Evolutionary conservation across 768 basidiomycete species (phyloP).

Genomic region (Rhodosporidiobolus sp.): DNA sequence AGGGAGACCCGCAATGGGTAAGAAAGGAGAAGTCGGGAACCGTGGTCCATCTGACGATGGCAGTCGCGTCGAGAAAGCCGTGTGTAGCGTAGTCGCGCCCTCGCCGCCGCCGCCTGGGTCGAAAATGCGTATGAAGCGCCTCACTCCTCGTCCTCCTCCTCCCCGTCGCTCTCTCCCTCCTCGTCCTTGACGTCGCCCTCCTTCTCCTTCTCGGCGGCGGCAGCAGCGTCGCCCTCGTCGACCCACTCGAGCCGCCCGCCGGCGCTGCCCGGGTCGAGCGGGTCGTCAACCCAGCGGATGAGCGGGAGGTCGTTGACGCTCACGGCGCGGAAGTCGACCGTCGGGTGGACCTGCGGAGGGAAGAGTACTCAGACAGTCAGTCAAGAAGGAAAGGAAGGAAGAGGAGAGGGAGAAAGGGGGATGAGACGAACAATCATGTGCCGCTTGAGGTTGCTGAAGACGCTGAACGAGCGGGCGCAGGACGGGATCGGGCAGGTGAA

Average conservation of each 20-base stretch:
- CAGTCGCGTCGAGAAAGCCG: too few species aligned
- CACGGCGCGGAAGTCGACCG: slow-evolving; percentile 30
- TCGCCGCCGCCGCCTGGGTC: too few species aligned
- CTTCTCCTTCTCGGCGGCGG: neutral
- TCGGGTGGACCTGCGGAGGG: slow-evolving; percentile 14
- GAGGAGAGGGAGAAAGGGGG: neutral
- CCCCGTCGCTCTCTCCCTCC: too few species aligned
- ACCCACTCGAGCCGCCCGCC: slow-evolving; percentile 37
- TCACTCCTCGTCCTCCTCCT: too few species aligned
- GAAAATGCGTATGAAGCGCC: too few species aligned
- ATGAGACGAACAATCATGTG: slow-evolving; percentile 19
- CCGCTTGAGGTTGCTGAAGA: slow-evolving; percentile 28
- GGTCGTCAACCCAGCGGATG: slow-evolving; percentile 28
- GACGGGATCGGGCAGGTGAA: slow-evolving; percentile 26
- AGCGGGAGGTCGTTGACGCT: slow-evolving; percentile 33
- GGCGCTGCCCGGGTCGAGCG: slow-evolving; percentile 12
- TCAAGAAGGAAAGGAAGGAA: neutral
- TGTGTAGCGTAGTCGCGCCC: too few species aligned
- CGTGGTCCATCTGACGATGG: too few species aligned
- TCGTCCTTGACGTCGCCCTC: too few species aligned
- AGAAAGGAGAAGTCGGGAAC: too few species aligned
- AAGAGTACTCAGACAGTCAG: too few species aligned
- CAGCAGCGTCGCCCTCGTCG: slow-evolving; percentile 9
- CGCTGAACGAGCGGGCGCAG: slow-evolving; percentile 20
- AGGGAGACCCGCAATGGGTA: too few species aligned